Conservation (phyloP, 2,329 filamentous ascomycete species). For the Trichothecium roseum region DNA sequence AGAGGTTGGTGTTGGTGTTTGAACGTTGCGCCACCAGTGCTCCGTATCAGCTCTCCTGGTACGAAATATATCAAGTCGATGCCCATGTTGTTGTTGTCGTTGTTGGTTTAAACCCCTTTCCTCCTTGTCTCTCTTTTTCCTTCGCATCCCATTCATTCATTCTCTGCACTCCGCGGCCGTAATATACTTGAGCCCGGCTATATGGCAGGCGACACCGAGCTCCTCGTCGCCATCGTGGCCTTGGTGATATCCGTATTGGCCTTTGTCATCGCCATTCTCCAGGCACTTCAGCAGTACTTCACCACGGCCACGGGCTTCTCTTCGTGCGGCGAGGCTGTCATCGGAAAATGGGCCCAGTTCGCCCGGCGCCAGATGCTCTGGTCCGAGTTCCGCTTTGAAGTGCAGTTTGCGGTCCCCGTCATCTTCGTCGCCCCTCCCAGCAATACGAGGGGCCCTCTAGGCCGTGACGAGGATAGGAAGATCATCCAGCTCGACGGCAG, state of each 20-base stretch:
- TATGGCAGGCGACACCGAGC: constrained; percentile 13
- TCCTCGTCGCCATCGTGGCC: constrained; percentile 24
- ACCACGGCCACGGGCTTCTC: constrained; percentile 29
- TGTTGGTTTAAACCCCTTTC: too few species aligned
- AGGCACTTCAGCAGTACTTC: constrained; percentile 30
- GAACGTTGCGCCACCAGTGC: too few species aligned
- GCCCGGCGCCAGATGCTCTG: constrained; percentile 20
- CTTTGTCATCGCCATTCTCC: constrained; percentile 24
- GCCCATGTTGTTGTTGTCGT: too few species aligned
- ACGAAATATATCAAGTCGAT: too few species aligned
- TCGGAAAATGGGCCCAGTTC: constrained; percentile 25
- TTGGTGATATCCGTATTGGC: constrained; percentile 29
- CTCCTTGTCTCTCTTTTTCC: too few species aligned
- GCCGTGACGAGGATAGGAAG: constrained; percentile 6
- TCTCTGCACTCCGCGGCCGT: too few species aligned
- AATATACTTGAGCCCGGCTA: too few species aligned
- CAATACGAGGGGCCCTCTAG: constrained; percentile 20
- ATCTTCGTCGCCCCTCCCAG: constrained; percentile 27
- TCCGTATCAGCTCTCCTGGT: too few species aligned
- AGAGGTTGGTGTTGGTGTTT: too few species aligned
- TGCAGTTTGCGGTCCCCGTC: constrained; percentile 29
- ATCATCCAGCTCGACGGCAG: too few species aligned
- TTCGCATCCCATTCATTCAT: too few species aligned
- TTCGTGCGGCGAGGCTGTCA: constrained; percentile 25
- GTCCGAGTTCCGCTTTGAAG: constrained; percentile 29